These are phyloP conservation scores for Kluyveromyces dobzhanskii DNA, from an alignment of 805 yeast genomes.

Conservation along the genomic window DNA sequence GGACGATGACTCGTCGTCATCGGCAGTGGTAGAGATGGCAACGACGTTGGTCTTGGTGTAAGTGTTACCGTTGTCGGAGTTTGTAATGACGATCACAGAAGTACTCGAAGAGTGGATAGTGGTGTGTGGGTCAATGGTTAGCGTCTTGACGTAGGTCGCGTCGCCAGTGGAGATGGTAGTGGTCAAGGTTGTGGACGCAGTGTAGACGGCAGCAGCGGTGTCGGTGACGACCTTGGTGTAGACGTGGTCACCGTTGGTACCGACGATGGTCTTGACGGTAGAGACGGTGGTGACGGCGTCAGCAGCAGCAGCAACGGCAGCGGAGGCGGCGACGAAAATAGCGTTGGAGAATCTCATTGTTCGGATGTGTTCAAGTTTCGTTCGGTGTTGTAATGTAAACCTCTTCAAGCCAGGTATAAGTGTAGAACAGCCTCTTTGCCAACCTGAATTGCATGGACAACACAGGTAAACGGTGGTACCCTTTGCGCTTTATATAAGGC, in stretches of 20 bases:
- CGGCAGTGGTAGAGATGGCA: neutral
- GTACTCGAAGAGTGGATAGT: conserved; percentile 3
- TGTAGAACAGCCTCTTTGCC: too few relatives aligned
- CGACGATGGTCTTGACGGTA: conserved; percentile 7
- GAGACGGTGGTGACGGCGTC: conserved; percentile 4
- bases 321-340: neutral
- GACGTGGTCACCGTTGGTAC: conserved; percentile 7
- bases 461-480: too few relatives aligned
- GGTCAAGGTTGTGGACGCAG: conserved; percentile 6
- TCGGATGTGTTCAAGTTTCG: too few relatives aligned
- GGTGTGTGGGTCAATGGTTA: conserved; percentile 7
- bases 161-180: conserved; percentile 5
- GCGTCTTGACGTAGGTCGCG: conserved; percentile 6
- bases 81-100: conserved; percentile 1
- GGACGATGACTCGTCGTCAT: too few relatives aligned
- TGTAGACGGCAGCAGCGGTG: conserved; percentile 5
- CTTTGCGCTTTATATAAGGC: too few relatives aligned
- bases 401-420: too few relatives aligned
- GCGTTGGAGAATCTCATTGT: conserved; percentile 1
- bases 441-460: too few relatives aligned
- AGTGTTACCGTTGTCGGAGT: conserved; percentile 4
- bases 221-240: conserved; percentile 9
- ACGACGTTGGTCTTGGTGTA: conserved; percentile 6
- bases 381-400: too few relatives aligned
- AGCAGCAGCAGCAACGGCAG: conserved; percentile 3